Conservation (phyloP, 768 basidiomycete genomes). For the Lentinus brumalis region DNA sequence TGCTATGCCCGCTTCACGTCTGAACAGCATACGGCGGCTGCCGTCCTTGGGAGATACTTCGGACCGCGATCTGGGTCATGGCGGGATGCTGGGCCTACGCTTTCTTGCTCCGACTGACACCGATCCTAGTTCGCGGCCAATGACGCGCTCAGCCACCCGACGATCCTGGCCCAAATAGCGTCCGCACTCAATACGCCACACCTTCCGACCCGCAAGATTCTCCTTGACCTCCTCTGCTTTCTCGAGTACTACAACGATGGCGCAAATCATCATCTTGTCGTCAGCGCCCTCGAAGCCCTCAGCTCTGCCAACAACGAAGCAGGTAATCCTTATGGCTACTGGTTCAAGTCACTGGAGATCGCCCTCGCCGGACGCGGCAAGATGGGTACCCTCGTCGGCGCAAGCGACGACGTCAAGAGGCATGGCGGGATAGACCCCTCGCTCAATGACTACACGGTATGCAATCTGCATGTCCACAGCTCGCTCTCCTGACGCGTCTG, state of each 20-base stretch:
- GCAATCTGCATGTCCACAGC: slow-evolving; percentile 28
- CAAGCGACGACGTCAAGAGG: slow-evolving; percentile 85
- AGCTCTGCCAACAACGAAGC: slow-evolving; percentile 64
- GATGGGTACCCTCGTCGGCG: slow-evolving; percentile 95
- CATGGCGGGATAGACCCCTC: slow-evolving; percentile 64
- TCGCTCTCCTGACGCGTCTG: neutral
- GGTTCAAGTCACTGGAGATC: slow-evolving; percentile 83
- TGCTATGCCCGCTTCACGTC: no score
- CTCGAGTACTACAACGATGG: slow-evolving; percentile 66
- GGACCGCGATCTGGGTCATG: no score
- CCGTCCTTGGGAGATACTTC: no score
- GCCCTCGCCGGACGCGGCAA: slow-evolving; percentile 83
- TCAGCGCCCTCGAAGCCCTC: slow-evolving; percentile 73
- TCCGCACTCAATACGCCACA: slow-evolving; percentile 82
- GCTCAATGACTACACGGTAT: slow-evolving; percentile 85
- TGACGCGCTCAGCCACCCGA: slow-evolving; percentile 73
- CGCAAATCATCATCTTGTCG: slow-evolving; percentile 63
- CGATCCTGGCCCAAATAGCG: slow-evolving; percentile 77
- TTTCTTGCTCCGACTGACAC: neutral
- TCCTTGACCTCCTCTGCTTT: slow-evolving; percentile 80
- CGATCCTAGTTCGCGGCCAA: slow-evolving; percentile 56
- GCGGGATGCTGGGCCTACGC: slow-evolving; percentile 12
- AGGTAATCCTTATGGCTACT: slow-evolving; percentile 73
- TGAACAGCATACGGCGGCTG: no score
- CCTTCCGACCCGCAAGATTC: slow-evolving; percentile 73